Evolutionary conservation across 2,329 filamentous ascomycete genomes (phyloP).

Genomic region (Raffaelea albimanens): DNA sequence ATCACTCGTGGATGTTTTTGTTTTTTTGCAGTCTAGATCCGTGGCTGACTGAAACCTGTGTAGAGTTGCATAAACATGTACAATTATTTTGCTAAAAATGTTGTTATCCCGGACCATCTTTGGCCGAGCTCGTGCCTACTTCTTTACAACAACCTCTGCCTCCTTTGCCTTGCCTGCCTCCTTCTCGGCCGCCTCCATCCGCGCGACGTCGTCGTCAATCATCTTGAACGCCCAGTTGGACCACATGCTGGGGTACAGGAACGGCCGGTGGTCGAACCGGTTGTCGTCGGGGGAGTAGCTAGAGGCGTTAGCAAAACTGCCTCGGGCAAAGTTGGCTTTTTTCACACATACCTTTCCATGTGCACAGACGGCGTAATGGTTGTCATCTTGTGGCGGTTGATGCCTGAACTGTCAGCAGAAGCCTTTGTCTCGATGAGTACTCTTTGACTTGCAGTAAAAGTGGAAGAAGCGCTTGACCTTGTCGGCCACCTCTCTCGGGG

Average conservation of each 20-base stretch:
- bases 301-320: neutral
- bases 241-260: conserved; percentile 27
- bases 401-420: conserved; percentile 14
- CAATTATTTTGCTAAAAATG: neutral
- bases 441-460: conserved; percentile 35
- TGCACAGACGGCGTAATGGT: conserved; percentile 50
- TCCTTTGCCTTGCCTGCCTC: neutral
- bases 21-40: no score
- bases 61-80: neutral
- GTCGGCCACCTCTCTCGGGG: conserved; percentile 32
- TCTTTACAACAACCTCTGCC: neutral
- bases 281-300: conserved; percentile 33
- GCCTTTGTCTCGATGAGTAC: no score
- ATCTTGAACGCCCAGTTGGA: conserved; percentile 21
- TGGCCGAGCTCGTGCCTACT: no score
- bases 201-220: conserved; percentile 22
- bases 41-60: no score
- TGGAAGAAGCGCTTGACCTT: conserved; percentile 37
- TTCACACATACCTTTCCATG: no score
- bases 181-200: conserved; percentile 15
- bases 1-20: no score
- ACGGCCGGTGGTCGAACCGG: conserved; percentile 28
- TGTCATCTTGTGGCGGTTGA: conserved; percentile 60
- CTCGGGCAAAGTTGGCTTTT: neutral
- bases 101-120: no score